Evolutionary conservation across 495 filamentous ascomycete genomes (phyloP).

Genomic region (Platismatia glauca): DNA sequence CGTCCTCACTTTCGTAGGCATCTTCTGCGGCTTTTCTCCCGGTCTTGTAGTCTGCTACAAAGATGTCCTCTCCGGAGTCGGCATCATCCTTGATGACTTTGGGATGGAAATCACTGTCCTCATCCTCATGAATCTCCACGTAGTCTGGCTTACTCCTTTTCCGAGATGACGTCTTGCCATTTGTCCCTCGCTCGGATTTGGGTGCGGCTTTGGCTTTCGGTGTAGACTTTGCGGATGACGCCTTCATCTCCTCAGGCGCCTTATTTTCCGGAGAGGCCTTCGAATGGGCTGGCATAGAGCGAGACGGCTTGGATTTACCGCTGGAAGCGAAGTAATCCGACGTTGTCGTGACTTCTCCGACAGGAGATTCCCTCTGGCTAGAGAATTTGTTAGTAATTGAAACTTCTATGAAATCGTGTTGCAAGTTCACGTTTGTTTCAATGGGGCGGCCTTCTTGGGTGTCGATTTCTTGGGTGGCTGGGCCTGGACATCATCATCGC

Average conservation of each 20-base stretch:
- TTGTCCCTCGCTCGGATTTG: slow-evolving; percentile 18
- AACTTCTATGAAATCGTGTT: not conserved
- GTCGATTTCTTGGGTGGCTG: slow-evolving; percentile 29
- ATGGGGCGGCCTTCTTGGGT: slow-evolving; percentile 38
- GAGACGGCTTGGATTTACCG: slow-evolving; percentile 39
- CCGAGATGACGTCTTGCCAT: slow-evolving; percentile 26
- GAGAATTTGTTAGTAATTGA: slow-evolving; percentile 1
- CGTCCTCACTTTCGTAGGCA: slow-evolving; percentile 57
- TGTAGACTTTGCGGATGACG: slow-evolving; percentile 23
- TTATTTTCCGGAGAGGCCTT: slow-evolving; percentile 15
- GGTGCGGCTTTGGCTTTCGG: slow-evolving; percentile 23
- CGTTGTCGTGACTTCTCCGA: slow-evolving; percentile 47
- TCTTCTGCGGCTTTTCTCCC: slow-evolving; percentile 50
- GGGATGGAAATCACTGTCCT: slow-evolving; percentile 25
- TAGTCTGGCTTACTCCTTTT: slow-evolving; percentile 31
- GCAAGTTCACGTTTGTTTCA: slow-evolving; percentile 29
- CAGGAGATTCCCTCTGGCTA: slow-evolving; percentile 38
- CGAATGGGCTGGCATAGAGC: slow-evolving; percentile 31
- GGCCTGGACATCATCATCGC: slow-evolving; percentile 56
- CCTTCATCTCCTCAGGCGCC: slow-evolving; percentile 17
- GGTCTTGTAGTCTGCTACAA: slow-evolving; percentile 52
- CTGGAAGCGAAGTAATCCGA: slow-evolving; percentile 54
- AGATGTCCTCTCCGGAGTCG: slow-evolving; percentile 67
- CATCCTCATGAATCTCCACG: slow-evolving; percentile 34
- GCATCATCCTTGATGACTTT: slow-evolving; percentile 49